phyloP scores from a whole-genome alignment of 2,329 filamentous ascomycete genomes.

The Diaporthe destruens region DNA sequence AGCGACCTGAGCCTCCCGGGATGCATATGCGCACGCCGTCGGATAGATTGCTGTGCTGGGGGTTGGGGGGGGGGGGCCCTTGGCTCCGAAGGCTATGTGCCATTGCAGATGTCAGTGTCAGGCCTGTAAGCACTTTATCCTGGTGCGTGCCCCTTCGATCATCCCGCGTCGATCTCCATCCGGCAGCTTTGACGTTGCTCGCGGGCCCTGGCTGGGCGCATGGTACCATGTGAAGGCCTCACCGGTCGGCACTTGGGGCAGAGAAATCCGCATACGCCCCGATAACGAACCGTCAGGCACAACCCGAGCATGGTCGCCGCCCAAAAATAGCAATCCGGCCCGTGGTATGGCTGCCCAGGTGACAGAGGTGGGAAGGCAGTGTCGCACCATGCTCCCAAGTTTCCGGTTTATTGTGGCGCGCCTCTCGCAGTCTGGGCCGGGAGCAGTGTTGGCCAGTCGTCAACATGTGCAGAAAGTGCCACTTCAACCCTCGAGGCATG shows the following conservation, averaged over 20 bases:
- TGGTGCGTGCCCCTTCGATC: not conserved
- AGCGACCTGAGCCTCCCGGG: conserved; percentile 32
- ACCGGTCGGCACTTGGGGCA: conserved; percentile 32
- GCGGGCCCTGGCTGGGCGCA: not conserved
- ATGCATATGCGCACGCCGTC: not conserved
- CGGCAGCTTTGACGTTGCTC: conserved; percentile 20
- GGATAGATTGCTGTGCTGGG: not conserved
- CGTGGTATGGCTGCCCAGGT: not conserved
- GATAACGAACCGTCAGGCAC: conserved; percentile 9
- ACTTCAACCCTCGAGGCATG: conserved; percentile 16
- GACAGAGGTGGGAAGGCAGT: not conserved
- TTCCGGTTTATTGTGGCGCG: conserved; percentile 40
- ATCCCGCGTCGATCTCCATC: conserved; percentile 10
- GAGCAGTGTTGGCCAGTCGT: conserved; percentile 34
- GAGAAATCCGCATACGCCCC: conserved; percentile 23
- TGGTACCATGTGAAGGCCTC: conserved; percentile 16
- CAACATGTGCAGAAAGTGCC: not conserved
- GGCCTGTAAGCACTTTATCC: conserved; percentile 27
- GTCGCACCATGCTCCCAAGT: conserved; percentile 35
- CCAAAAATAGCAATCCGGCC: conserved; percentile 31
- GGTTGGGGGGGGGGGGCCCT: conserved; percentile 18
- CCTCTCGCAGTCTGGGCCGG: conserved; percentile 24
- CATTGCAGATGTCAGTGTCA: conserved; percentile 39
- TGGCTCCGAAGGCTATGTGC: conserved; percentile 10
- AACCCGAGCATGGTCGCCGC: not conserved